Base-by-base conservation (phyloP, 306 rosid genomes). In the Rubus idaeus region DNA sequence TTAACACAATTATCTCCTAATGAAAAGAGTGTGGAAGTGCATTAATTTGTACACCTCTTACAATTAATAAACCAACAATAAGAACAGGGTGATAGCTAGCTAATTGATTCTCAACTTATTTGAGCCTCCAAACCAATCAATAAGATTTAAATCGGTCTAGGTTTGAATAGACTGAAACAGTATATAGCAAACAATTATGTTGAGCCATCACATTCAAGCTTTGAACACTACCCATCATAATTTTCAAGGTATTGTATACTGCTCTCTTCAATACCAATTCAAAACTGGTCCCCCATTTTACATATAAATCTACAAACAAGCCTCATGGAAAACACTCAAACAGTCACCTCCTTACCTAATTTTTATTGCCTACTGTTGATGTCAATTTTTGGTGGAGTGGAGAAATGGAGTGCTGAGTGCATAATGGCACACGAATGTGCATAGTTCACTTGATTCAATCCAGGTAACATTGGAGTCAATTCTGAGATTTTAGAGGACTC, bases 151-250 rank as follows among this genome's bases (percentile, higher is more conserved):
- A 1, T 23, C 6, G n/a, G 68, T 74, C 56, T 58, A 14, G 58
- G 35, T 26, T 26, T 30, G 78, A 74, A 60, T 17, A 74, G 70
- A 74, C 78, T 40, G 8, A 16, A 44, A 44, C 23, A 44, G 42
- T 45, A 10, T 35, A 18, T 18, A 74, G 13, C 47, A 3, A 74
- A 74, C 60, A 60, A 16, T 16, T 60, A 45, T 30, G 58, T 26
- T 23, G 44, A 30, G 12, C 68, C 58, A 74, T 74, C 70, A 17
- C 70, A 49, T 45, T 74, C 69, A 74, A 74, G 58, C 46, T 30
- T 45, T 74, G 77, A 60, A 45, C 6, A 60, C 9, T 18, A 74
- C 61, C 20, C 12, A 74, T 12, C 17, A 30, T 44, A 74, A 65
- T 60, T 10, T 23, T 17, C 26, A 42, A 21, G 23, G 76, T 12